Conservation (phyloP, 108 stramenopile genomes). For the Skeletonema tropicum region DNA sequence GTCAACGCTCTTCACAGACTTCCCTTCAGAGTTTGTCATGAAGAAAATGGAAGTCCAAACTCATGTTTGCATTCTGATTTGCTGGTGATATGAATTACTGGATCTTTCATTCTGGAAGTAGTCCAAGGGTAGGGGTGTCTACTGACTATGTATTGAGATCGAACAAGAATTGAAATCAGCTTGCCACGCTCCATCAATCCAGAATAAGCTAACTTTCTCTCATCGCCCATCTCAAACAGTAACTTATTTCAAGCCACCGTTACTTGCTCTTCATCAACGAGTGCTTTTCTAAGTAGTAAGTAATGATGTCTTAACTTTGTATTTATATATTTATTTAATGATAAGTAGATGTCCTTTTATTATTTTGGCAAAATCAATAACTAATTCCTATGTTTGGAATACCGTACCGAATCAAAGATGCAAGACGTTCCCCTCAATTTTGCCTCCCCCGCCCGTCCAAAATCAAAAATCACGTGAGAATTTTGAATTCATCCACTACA, state of each 20-base stretch:
- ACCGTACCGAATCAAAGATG: no score
- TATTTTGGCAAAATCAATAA: no score
- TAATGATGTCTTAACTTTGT: no score
- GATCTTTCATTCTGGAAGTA: not conserved
- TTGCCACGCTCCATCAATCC: not conserved
- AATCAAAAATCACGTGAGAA: no score
- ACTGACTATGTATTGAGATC: not conserved
- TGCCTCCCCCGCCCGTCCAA: no score
- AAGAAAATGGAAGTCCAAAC: not conserved
- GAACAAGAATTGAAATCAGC: not conserved
- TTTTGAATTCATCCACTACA: no score
- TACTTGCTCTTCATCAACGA: constrained; percentile 7
- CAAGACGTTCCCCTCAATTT: no score
- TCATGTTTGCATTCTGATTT: not conserved
- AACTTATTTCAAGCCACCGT: not conserved
- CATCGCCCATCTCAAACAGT: not conserved
- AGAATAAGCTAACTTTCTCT: not conserved
- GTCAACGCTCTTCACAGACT: not conserved
- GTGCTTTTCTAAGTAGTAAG: not conserved
- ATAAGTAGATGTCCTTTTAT: no score
- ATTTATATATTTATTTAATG: no score
- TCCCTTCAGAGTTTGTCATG: constrained; percentile 3
- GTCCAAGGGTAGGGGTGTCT: not conserved
- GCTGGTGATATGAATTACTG: not conserved
- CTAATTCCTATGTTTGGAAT: no score